These are phyloP conservation scores for thale cress (Arabidopsis thaliana) DNA, from an alignment of 345 rosid species.

Conservation along the genomic window DNA sequence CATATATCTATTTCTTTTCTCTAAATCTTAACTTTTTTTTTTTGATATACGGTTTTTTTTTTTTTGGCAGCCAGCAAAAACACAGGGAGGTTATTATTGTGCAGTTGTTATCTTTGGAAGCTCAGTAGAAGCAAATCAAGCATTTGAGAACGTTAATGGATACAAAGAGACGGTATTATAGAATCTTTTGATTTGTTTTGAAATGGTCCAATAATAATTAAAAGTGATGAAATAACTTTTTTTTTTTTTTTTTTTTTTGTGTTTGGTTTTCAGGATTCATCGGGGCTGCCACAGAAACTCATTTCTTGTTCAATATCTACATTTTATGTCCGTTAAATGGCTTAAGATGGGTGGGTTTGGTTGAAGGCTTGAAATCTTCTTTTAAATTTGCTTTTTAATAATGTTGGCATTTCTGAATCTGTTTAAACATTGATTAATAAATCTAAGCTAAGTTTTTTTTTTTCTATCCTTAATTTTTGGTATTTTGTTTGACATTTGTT, in stretches of 20 bases:
- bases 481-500: background rate
- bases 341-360: conserved; percentile 18
- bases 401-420: background rate
- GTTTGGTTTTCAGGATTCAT: conserved; percentile 54
- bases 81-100: conserved; percentile 53
- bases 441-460: background rate
- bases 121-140: conserved; percentile 57
- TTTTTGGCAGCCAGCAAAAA: conserved; percentile 57
- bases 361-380: background rate
- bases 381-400: background rate
- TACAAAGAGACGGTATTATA: conserved; percentile 53
- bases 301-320: conserved; percentile 45
- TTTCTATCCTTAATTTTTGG: background rate
- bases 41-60: background rate
- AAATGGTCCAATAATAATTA: background rate
- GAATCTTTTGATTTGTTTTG: background rate
- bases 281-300: conserved; percentile 65
- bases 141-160: conserved; percentile 60
- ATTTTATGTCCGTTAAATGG: conserved; percentile 62
- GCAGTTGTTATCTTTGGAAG: conserved; percentile 56
- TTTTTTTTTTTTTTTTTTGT: background rate
- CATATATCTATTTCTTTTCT: background rate
- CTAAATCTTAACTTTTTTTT: background rate
- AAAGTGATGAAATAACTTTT: background rate
- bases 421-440: background rate